These are phyloP conservation scores for Lithocarpus polystachyus DNA, from an alignment of 306 rosid genomes.

Conservation along the genomic window DNA sequence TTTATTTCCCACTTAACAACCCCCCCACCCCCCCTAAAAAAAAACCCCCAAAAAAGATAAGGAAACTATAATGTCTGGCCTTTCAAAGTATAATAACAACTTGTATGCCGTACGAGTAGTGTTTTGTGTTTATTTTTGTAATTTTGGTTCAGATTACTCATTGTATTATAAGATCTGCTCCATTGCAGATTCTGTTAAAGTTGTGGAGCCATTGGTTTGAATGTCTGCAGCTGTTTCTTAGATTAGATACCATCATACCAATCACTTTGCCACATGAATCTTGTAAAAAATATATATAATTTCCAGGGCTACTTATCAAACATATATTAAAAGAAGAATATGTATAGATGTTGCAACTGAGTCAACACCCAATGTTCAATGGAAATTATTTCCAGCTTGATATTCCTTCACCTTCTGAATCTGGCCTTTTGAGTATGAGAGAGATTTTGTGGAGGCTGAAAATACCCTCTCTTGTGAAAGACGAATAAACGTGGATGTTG, in stretches of 20 bases:
- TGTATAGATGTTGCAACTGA: too few species aligned
- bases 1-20: background rate
- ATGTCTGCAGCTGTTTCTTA: background rate
- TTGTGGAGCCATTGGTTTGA: background rate
- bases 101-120: background rate
- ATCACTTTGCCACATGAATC: background rate
- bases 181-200: background rate
- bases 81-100: background rate
- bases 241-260: too few species aligned
- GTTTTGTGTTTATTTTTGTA: background rate
- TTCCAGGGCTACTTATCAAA: background rate
- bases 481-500: too few species aligned
- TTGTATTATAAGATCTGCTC: background rate
- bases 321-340: too few species aligned
- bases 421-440: too few species aligned
- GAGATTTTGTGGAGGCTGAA: too few species aligned
- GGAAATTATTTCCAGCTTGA: too few species aligned
- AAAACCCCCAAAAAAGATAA: background rate
- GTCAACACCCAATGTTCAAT: too few species aligned
- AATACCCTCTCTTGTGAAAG: background rate
- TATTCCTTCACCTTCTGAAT: too few species aligned
- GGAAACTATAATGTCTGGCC: background rate
- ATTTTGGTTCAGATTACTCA: background rate
- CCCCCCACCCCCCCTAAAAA: background rate
- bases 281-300: background rate